Evolutionary conservation across 495 filamentous ascomycete genomes (phyloP).

Genomic region (Neurospora intermedia): DNA sequence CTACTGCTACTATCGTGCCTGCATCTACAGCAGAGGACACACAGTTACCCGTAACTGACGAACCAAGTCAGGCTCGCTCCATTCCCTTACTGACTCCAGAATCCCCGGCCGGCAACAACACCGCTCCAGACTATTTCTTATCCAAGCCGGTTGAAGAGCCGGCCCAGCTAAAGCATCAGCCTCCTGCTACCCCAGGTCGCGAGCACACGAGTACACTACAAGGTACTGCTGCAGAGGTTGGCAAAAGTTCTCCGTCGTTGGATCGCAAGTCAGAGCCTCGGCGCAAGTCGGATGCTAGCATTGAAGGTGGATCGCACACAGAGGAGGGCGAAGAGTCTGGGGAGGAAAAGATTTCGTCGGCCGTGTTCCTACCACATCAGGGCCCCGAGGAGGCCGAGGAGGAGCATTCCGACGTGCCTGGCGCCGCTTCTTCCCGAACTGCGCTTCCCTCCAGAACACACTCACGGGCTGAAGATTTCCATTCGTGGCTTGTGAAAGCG

Average conservation of each 20-base stretch:
- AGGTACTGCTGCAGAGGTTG: constrained; percentile 1
- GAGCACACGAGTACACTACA: constrained; percentile 1
- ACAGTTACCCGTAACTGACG: not conserved
- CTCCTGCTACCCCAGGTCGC: not conserved
- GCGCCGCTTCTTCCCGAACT: constrained; percentile 17
- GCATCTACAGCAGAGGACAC: constrained; percentile 3
- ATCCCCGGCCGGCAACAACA: constrained; percentile 3
- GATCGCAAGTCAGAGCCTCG: constrained; percentile 8
- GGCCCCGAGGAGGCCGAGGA: constrained; percentile 44
- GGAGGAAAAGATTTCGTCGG: constrained; percentile 89
- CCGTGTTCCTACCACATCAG: constrained; percentile 85
- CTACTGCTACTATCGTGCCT: not conserved
- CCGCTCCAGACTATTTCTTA: constrained; percentile 13
- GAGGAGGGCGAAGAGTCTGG: constrained; percentile 76
- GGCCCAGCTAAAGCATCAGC: not conserved
- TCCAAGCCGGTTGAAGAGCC: constrained; percentile 1
- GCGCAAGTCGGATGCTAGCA: constrained; percentile 21
- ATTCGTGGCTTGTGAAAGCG: constrained; percentile 42
- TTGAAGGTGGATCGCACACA: constrained; percentile 29
- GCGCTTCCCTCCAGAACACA: constrained; percentile 14
- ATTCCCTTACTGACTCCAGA: constrained; percentile 12
- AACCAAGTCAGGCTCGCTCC: constrained; percentile 3
- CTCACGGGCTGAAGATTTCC: constrained; percentile 25
- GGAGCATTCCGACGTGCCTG: constrained; percentile 31
- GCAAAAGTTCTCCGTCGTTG: not conserved